Conservation (phyloP, 2,329 filamentous ascomycete species). For the Pseudogymnoascus sp. region DNA sequence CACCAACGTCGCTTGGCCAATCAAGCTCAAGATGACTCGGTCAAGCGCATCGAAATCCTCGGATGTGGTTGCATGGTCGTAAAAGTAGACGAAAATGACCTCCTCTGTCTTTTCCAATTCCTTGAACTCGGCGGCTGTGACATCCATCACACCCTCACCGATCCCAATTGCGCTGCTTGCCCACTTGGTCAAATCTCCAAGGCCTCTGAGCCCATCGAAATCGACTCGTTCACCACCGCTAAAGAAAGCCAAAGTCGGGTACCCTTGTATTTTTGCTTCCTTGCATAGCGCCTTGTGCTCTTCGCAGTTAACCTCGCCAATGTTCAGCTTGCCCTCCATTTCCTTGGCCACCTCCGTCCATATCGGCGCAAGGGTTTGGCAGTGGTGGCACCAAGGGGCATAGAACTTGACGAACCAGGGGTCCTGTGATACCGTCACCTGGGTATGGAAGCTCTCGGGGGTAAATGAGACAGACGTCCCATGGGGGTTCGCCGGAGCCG, state of each 20-base stretch:
- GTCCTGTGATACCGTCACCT: slow-evolving; percentile 80
- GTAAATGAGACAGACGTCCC: slow-evolving; percentile 71
- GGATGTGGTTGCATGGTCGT: slow-evolving; percentile 85
- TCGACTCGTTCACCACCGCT: slow-evolving; percentile 85
- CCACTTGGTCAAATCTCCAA: slow-evolving; percentile 84
- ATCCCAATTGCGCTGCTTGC: slow-evolving; percentile 79
- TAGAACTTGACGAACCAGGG: slow-evolving; percentile 99
- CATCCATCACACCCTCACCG: slow-evolving; percentile 68
- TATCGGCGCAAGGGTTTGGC: slow-evolving; percentile 81
- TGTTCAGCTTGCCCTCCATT: slow-evolving; percentile 81
- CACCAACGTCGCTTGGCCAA: slow-evolving; percentile 86
- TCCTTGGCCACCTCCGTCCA: slow-evolving; percentile 87
- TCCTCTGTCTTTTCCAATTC: slow-evolving; percentile 87
- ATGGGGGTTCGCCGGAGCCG: slow-evolving; percentile 60
- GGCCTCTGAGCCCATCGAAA: slow-evolving; percentile 82
- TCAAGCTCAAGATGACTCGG: slow-evolving; percentile 75
- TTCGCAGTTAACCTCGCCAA: slow-evolving; percentile 96
- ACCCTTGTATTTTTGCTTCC: slow-evolving; percentile 71
- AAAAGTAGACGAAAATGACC: slow-evolving; percentile 96
- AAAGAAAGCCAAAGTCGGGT: slow-evolving; percentile 90
- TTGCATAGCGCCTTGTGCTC: slow-evolving; percentile 82
- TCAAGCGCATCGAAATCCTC: slow-evolving; percentile 91
- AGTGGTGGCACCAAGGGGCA: slow-evolving; percentile 94
- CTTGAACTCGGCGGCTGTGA: slow-evolving; percentile 69
- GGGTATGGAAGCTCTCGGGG: slow-evolving; percentile 75